Conservation (phyloP, 768 basidiomycete species). For the Gymnopilus junonius region DNA sequence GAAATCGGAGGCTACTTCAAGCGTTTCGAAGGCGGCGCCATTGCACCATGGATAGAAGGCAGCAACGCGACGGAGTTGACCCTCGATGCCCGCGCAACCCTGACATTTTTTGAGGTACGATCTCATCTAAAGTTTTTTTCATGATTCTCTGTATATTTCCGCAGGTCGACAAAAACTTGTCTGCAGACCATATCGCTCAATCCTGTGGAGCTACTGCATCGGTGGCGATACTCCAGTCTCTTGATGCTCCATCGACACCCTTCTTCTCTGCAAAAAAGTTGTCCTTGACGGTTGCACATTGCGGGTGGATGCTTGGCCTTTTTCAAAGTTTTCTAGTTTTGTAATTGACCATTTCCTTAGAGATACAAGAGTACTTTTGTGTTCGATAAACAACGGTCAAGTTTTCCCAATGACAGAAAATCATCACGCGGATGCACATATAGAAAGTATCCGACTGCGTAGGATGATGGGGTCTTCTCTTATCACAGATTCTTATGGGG, state of each 20-base stretch:
- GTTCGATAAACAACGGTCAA: slow-evolving; percentile 70
- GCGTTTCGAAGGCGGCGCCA: slow-evolving; percentile 80
- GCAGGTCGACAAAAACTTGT: slow-evolving; percentile 78
- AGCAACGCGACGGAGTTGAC: slow-evolving; percentile 52
- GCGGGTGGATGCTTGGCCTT: slow-evolving; percentile 59
- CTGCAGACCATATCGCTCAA: slow-evolving; percentile 69
- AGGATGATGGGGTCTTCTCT: slow-evolving; percentile 89
- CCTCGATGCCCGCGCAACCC: slow-evolving; percentile 83
- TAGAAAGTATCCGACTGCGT: slow-evolving; percentile 84
- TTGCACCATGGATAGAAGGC: slow-evolving; percentile 67
- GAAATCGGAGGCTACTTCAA: slow-evolving; percentile 90
- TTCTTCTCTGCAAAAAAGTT: slow-evolving; percentile 82
- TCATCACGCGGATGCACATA: slow-evolving; percentile 92
- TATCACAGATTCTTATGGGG: slow-evolving; percentile 94
- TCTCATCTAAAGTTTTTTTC: neutral
- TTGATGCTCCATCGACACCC: slow-evolving; percentile 79
- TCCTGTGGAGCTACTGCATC: slow-evolving; percentile 91
- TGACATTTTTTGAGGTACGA: slow-evolving; percentile 84
- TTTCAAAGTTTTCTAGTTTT: neutral
- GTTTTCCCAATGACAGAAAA: slow-evolving; percentile 91
- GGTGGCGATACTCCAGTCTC: slow-evolving; percentile 86
- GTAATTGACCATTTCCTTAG: slow-evolving; percentile 42
- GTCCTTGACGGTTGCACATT: slow-evolving; percentile 88
- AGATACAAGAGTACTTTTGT: slow-evolving; percentile 88
- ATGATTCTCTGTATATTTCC: slow-evolving; percentile 6